Evolutionary conservation across 768 basidiomycete species (phyloP), one percentile per base, ranked within the genome.

Genomic region (Suillus sp.): DNA sequence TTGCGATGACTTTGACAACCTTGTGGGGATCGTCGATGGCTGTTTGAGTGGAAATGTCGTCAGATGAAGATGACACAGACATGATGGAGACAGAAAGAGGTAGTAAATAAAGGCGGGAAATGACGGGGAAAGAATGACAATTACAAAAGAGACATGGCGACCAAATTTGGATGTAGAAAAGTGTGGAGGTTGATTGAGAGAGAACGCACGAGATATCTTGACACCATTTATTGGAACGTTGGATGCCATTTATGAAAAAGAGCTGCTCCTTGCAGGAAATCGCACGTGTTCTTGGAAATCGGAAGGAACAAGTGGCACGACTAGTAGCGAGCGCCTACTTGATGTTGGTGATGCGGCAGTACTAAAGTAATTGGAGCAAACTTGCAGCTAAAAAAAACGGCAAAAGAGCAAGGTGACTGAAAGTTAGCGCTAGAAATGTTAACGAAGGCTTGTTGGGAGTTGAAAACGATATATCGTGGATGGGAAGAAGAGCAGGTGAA

Each of bases 1-100:
- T 93, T 63, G 96, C 96, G 75, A 92, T 83, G 71, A 99, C 97
- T 77, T 93, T 95, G 81, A 96, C 90, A 72, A 97, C 85, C 81
- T 93, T 93, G 78, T 90, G 86, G n/a, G 96, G 95, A 81, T 99
- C 96, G 81, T 99, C 97, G 79, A 91, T 87, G 75, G 87, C 89
- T 91, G 77, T 42, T 62, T 68, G 64, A 70, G 69, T 69, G 66
- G 67, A 57, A 64, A 64, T 60, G 62, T 66, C 37, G 64, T 71
- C 51, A 75, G 69, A 53, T 20, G 69, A 65, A 30, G 68, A 75
- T 66, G 68, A 53, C 70, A 73, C 74, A 27, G 75, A 71, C 66
- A 57, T 64, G 51, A 34, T 37, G 27, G 70, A 45, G 69, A 70
- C 70, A 72, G 62, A 72, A 64, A 73, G 59, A 71, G 74, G 79